Base-by-base conservation (phyloP, 208 protist species). In the Wallacemonas collosoma region DNA sequence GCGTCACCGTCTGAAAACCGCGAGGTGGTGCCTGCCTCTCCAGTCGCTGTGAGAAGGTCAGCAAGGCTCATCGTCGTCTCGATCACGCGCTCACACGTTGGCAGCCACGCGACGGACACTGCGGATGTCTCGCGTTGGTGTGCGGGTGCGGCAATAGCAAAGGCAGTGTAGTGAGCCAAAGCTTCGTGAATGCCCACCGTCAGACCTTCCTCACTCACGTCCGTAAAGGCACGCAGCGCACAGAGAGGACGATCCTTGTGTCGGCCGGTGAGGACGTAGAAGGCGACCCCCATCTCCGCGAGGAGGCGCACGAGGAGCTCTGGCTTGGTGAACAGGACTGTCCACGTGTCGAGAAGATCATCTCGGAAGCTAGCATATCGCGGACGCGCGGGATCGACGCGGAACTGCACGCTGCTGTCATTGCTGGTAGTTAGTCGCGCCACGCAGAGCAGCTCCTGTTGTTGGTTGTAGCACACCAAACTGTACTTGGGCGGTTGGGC, bases 381-480 rank as follows among this genome's bases (percentile, higher is more conserved):
- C 3, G 60, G 4, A 12, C 60, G 60, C 15, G 11, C 40, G 12
- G 60, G 15, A 17, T 65, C 41, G 6, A 65, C 60, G 39, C 60
- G 43, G 60, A 65, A 65, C 17, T 65, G 60, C 38, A 65, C n/a
- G 26, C 76, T 83, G 11, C 62, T 40, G 47, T 88, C 75, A 2
- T 89, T 39, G 41, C 78, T 60, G 17, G 71, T 64, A 36, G 72
- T 57, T 7, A 94, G 68, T 39, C 81, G 60, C 5, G 78, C 88
- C 9, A 90, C 81, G 54, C 88, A 93, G 17, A 92, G 76, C 17
- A 86, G 92, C 48, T 87, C 72, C 36, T 86, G 87, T 44, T 81
- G 60, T 2, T 76, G 85, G 65, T 86, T 89, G 78, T 95, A 95
- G 82, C 88, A 95, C 6, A 95, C 91, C 47, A 94, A 58, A 43